Evolutionary conservation across 352 stramenopile species (phyloP).

Genomic region (Phytophthora quininea): DNA sequence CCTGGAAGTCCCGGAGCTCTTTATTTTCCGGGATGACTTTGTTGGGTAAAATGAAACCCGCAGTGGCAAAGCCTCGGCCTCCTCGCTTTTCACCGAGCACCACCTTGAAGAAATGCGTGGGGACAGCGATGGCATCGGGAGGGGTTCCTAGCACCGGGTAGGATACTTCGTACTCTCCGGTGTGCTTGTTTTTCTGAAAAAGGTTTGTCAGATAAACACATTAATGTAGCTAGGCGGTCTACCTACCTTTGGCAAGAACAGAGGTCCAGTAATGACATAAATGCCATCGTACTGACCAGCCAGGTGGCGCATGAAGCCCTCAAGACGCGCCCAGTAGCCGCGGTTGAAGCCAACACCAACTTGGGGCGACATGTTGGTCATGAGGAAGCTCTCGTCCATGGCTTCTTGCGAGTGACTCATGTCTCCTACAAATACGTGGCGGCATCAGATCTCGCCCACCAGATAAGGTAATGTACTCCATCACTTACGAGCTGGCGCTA

Average conservation of each 20-base stretch:
- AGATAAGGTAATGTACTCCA: no score
- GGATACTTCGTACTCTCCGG: constrained; percentile 66
- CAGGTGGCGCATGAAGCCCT: constrained; percentile 87
- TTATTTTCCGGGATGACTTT: constrained; percentile 75
- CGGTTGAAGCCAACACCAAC: constrained; percentile 89
- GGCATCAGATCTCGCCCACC: no score
- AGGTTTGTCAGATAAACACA: background rate
- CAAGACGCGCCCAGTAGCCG: constrained; percentile 86
- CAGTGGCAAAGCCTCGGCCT: constrained; percentile 72
- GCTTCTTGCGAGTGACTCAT: constrained; percentile 82
- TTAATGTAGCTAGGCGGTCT: background rate
- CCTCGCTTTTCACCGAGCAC: constrained; percentile 69
- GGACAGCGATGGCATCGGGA: constrained; percentile 89
- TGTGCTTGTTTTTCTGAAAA: constrained; percentile 66
- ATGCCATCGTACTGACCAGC: constrained; percentile 76
- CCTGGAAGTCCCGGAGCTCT: constrained; percentile 85
- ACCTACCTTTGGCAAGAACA: constrained; percentile 90
- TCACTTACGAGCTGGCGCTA: constrained; percentile 85
- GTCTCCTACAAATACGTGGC: constrained; percentile 58
- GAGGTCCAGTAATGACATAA: constrained; percentile 93
- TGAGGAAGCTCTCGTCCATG: constrained; percentile 95
- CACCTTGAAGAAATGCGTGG: constrained; percentile 98
- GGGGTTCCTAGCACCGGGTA: constrained; percentile 87
- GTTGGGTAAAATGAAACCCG: constrained; percentile 96
- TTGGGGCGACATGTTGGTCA: constrained; percentile 96